Percentiles rank a stretch among this genome's conserved stretches.
Conservation (phyloP, 192 early-diverging fungal genomes). For the Backusella circina region DNA sequence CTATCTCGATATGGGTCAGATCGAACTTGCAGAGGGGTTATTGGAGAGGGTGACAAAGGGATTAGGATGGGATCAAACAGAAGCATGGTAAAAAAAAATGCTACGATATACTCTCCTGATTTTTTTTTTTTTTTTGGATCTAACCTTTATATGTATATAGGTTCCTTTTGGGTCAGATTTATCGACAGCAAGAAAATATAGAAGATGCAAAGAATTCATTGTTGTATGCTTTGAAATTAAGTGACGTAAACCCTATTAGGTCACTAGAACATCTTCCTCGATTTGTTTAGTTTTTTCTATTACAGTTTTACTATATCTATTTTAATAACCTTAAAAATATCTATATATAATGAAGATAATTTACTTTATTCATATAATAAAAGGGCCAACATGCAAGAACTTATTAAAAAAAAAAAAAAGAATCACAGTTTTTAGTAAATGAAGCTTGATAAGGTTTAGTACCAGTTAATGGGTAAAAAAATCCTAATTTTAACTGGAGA, state of each 20-base stretch:
- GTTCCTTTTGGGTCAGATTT: conserved; percentile 45
- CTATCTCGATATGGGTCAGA: neutral
- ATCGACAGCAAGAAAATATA: conserved; percentile 37
- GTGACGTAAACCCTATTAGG: conserved; percentile 40
- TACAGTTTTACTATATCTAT: neutral
- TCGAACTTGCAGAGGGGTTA: conserved; percentile 3
- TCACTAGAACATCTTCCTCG: conserved; percentile 37
- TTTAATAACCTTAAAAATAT: neutral
- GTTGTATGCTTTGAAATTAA: conserved; percentile 52
- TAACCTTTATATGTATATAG: conserved; percentile 11
- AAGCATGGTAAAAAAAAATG: conserved; percentile 31
- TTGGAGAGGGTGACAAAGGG: conserved; percentile 3
- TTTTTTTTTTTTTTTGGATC: neutral
- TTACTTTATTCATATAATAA: too few relatives aligned
- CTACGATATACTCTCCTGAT: too few relatives aligned
- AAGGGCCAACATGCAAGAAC: too few relatives aligned
- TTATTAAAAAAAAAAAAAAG: too few relatives aligned
- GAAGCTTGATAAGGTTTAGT: too few relatives aligned
- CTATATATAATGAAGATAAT: too few relatives aligned
- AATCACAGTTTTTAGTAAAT: too few relatives aligned
- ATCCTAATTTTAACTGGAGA: too few relatives aligned
- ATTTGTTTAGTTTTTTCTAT: conserved; percentile 21
- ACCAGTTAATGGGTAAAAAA: too few relatives aligned
- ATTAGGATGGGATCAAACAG: neutral
- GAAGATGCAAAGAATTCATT: conserved; percentile 50